Base-by-base conservation (phyloP, 176 grass and related monocot genomes). In the Alloteropsis semialata region DNA sequence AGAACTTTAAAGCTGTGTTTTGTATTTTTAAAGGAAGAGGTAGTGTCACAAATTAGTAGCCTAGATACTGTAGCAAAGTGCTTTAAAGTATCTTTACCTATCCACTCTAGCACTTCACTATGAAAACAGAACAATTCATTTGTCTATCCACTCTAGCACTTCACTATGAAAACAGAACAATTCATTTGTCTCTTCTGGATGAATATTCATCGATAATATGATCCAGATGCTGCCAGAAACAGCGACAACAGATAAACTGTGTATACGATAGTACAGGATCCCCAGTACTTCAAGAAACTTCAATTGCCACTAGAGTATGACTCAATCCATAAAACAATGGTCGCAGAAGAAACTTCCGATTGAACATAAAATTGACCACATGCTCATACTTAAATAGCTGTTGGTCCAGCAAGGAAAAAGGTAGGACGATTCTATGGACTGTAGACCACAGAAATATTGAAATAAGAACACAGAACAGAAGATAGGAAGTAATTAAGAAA, bases 321-420 rank as follows among this genome's bases (percentile, higher is more conserved):
- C 60, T 50, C 38, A 29, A 65, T 34, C 68, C 19, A 51, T 53
- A 32, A 80, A 51, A 84, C 48, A 74, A 17, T 66, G 67, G 55
- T 25, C 25, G 68, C 58, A 49, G 12, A 84, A 46, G 75, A 78
- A 68, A 87, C 61, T 37, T 28, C 71, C 5, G 0, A n/a, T 15
- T 65, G 29, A 78, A 74, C 38, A 88, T 49, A 14, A 85, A 62
- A 72, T 70, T 84, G 48, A 12, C 48, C 32, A 73, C 30, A 84
- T 39, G 41, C n/a, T 72, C 55, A 24, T 27, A 69, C 16, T 79
- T 58, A 37, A 30, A 78, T 72, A 79, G 75, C 30, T 39, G 29
- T 15, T 29, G 30, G 57, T 65, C 51, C 13, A 51, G 19, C 28
- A 48, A 84, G 32, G 55, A 72, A 80, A 24, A 59, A 65, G 69